Evolutionary conservation across 768 basidiomycete genomes (phyloP).

Genomic region (Suillus americanus): DNA sequence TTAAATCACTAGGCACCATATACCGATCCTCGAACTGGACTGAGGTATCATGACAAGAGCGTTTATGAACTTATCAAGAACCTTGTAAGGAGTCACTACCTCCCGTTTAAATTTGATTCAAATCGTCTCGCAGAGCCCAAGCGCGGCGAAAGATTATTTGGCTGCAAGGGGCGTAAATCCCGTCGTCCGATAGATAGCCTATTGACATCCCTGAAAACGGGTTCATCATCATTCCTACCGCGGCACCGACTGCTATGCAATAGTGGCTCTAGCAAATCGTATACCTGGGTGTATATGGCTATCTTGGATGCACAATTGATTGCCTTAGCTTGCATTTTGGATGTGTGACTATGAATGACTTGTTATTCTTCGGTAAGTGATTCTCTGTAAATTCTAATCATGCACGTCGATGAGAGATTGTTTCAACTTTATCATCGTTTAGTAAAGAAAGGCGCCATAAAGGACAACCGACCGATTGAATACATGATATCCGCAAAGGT

Average conservation of each 20-base stretch:
- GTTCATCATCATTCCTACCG: neutral
- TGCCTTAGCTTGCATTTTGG: neutral
- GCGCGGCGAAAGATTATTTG: conserved; percentile 76
- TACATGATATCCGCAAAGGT: neutral
- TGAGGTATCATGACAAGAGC: conserved; percentile 84
- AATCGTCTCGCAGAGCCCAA: conserved; percentile 48
- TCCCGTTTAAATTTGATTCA: neutral
- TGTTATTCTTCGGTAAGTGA: neutral
- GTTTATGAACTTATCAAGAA: conserved; percentile 82
- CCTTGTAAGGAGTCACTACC: conserved; percentile 45
- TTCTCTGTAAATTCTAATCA: neutral
- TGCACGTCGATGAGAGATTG: neutral
- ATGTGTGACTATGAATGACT: neutral
- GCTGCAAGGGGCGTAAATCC: conserved; percentile 53
- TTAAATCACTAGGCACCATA: conserved; percentile 62
- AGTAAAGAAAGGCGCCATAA: too few species aligned
- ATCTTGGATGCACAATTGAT: neutral
- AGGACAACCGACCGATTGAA: too few species aligned
- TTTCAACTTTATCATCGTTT: neutral
- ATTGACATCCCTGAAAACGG: neutral
- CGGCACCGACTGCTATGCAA: neutral
- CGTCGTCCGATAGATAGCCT: conserved; percentile 43
- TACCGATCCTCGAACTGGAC: conserved; percentile 76
- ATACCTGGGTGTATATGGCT: neutral
- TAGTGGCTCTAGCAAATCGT: neutral